Evolutionary conservation across 331 rosid species (phyloP).

Genomic region (Cydonia oblonga): DNA sequence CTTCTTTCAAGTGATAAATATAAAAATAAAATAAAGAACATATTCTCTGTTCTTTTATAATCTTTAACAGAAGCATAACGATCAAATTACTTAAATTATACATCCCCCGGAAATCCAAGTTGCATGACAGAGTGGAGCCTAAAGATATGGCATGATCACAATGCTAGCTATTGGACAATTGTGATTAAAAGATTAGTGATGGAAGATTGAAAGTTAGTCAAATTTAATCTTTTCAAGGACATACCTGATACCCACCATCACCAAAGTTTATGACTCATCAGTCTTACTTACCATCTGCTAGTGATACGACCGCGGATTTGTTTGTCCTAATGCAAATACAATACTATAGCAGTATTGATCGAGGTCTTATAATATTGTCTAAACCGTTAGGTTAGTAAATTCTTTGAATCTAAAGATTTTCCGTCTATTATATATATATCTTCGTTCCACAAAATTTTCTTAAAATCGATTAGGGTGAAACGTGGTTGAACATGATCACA

Average conservation of each 20-base stretch:
- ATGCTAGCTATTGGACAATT: background rate
- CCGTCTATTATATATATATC: too few species aligned
- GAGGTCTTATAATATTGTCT: background rate
- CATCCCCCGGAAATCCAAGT: slow-evolving; percentile 20
- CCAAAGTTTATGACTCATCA: background rate
- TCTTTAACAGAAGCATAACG: slow-evolving; percentile 7
- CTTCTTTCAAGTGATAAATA: background rate
- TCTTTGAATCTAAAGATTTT: too few species aligned
- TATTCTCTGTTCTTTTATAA: slow-evolving; percentile 6
- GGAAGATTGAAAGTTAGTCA: slow-evolving; percentile 20
- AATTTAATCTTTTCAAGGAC: slow-evolving; percentile 15
- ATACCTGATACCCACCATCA: slow-evolving; percentile 32
- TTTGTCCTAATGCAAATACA: background rate
- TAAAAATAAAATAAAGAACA: background rate
- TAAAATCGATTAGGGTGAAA: background rate
- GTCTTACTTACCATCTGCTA: background rate
- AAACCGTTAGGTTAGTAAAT: background rate
- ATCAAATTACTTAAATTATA: background rate
- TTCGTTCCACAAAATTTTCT: background rate
- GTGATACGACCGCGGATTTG: slow-evolving; percentile 14
- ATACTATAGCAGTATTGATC: background rate
- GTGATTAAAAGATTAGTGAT: slow-evolving; percentile 1
- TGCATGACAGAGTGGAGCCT: slow-evolving; percentile 13
- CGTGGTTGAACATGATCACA: background rate
- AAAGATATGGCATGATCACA: slow-evolving; percentile 1